A percentile compares a stretch with the other conserved stretches of the same genome.
Conservation (phyloP, 352 stramenopile species). For the Phytophthora pinifolia region DNA sequence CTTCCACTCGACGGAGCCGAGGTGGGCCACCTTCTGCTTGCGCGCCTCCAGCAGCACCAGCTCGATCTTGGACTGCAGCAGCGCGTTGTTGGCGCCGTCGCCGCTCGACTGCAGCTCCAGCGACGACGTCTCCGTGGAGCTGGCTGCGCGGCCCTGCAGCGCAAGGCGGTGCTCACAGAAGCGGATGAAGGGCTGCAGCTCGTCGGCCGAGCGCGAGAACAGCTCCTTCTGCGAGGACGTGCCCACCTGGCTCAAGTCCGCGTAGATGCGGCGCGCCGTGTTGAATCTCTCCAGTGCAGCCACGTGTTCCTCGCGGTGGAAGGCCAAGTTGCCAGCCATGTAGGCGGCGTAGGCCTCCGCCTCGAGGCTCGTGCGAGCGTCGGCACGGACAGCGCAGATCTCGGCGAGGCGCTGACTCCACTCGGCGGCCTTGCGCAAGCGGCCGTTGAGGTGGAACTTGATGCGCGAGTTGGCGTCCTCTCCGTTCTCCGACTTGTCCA, state of each 20-base stretch:
- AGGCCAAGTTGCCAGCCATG: slow-evolving; percentile 87
- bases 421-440: slow-evolving; percentile 85
- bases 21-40: slow-evolving; percentile 82
- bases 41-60: slow-evolving; percentile 77
- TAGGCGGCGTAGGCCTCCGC: slow-evolving; percentile 88
- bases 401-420: slow-evolving; percentile 84
- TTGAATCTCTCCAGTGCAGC: slow-evolving; percentile 78
- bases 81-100: slow-evolving; percentile 69
- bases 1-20: slow-evolving; percentile 84
- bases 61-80: slow-evolving; percentile 87
- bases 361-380: slow-evolving; percentile 88
- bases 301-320: slow-evolving; percentile 88
- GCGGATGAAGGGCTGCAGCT: slow-evolving; percentile 83
- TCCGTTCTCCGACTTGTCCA: slow-evolving; percentile 84
- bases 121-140: slow-evolving; percentile 31
- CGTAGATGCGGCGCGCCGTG: slow-evolving; percentile 83
- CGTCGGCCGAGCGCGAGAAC: slow-evolving; percentile 63
- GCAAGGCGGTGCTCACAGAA: slow-evolving; percentile 83
- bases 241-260: slow-evolving; percentile 78
- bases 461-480: slow-evolving; percentile 87
- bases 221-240: slow-evolving; percentile 83
- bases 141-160: slow-evolving; percentile 54
- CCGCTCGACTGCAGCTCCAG: slow-evolving; percentile 58
- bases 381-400: slow-evolving; percentile 74
- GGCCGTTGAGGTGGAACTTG: slow-evolving; percentile 87